Evolutionary conservation across 2,329 filamentous ascomycete species (phyloP).

Genomic region (Endocalyx cinctus): DNA sequence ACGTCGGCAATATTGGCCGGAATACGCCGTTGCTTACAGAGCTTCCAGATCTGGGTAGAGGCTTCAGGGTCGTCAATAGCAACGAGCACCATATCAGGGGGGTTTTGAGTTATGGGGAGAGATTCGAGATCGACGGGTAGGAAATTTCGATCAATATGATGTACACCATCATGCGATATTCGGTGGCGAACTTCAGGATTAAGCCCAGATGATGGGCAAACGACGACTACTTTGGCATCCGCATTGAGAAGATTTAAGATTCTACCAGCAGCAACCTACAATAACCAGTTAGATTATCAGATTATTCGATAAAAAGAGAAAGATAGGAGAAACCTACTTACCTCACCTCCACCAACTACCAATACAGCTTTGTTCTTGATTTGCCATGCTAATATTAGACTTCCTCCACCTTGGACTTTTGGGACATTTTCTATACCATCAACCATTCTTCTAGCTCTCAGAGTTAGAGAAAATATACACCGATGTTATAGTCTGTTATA

Average conservation of each 20-base stretch:
- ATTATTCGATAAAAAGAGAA: background rate
- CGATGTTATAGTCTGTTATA: constrained; percentile 4
- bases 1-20: constrained; percentile 97
- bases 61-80: constrained; percentile 90
- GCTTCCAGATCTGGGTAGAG: constrained; percentile 86
- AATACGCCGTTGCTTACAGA: constrained; percentile 80
- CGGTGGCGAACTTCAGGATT: constrained; percentile 86
- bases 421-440: constrained; percentile 53
- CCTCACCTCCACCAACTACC: constrained; percentile 94
- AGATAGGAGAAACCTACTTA: constrained; percentile 37
- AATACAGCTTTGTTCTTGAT: constrained; percentile 82
- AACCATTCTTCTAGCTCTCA: constrained; percentile 12
- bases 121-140: constrained; percentile 79
- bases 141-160: constrained; percentile 79
- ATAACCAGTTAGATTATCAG: constrained; percentile 9
- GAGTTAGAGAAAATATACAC: constrained; percentile 3
- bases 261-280: constrained; percentile 86
- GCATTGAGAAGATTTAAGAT: constrained; percentile 90
- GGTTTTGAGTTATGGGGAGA: constrained; percentile 26
- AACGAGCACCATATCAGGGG: constrained; percentile 77
- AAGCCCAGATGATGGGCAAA: constrained; percentile 74
- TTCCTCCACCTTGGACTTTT: constrained; percentile 82
- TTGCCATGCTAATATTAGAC: constrained; percentile 94
- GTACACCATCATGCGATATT: constrained; percentile 68
- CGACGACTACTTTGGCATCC: constrained; percentile 82